Conservation (phyloP, 768 basidiomycete genomes). For the Leccinum sublutescens region DNA sequence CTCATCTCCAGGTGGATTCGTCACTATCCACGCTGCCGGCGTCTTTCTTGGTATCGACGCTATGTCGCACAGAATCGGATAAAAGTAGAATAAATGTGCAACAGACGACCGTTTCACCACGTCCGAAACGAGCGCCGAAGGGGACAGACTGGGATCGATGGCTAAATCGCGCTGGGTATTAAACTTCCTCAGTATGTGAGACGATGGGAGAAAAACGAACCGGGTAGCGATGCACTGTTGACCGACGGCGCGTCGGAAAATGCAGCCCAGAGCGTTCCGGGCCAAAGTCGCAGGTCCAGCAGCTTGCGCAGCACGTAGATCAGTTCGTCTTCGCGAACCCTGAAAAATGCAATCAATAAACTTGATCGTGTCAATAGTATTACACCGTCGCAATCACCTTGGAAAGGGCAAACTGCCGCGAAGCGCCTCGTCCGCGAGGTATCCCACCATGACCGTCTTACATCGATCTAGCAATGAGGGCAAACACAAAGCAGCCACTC, state of each 20-base stretch:
- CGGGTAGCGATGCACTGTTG: slow-evolving; percentile 53
- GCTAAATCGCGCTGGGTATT: background rate
- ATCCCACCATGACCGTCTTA: slow-evolving; percentile 61
- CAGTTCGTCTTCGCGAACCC: slow-evolving; percentile 86
- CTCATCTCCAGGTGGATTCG: no score
- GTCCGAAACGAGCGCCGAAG: no score
- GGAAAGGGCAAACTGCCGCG: slow-evolving; percentile 90
- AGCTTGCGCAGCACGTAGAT: slow-evolving; percentile 81
- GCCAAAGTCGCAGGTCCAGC: slow-evolving; percentile 67
- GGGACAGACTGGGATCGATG: no score
- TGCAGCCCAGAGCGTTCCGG: slow-evolving; percentile 75
- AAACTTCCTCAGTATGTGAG: background rate
- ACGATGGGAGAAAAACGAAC: slow-evolving; percentile 37
- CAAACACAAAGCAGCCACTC: slow-evolving; percentile 72
- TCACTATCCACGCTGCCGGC: no score
- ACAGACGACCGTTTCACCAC: no score
- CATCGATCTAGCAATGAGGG: slow-evolving; percentile 79
- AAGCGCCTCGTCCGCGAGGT: slow-evolving; percentile 80
- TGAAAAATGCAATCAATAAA: slow-evolving; percentile 26
- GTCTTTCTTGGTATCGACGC: no score
- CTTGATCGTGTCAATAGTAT: no score
- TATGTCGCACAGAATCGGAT: no score
- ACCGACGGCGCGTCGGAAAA: slow-evolving; percentile 62
- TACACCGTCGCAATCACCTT: slow-evolving; percentile 45
- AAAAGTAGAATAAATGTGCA: no score